phyloP scores from a whole-genome alignment of 495 filamentous ascomycete species.

The Penicillium angulare region DNA sequence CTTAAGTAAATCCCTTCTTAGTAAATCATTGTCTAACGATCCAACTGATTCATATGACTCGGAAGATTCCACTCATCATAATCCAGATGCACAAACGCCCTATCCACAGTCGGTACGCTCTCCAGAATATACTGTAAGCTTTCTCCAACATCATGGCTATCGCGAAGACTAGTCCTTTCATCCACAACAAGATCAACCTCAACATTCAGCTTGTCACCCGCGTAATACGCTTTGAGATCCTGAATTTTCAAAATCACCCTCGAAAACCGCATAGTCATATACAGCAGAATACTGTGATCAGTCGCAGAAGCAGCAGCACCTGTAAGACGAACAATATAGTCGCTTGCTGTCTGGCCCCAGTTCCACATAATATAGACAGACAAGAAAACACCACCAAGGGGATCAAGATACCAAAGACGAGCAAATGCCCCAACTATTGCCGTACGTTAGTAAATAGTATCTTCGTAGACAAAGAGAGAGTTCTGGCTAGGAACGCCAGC shows the following conservation, averaged over 20 bases:
- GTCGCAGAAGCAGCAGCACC: conserved; percentile 77
- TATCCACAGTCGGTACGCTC: conserved; percentile 73
- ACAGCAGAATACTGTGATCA: conserved; percentile 82
- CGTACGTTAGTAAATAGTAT: too few species aligned
- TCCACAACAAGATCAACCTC: conserved; percentile 84
- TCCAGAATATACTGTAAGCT: conserved; percentile 88
- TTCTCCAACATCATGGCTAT: conserved; percentile 88
- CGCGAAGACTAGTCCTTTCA: conserved; percentile 70
- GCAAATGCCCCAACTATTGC: conserved; percentile 73
- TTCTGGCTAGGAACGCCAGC: background rate
- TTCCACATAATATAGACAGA: conserved; percentile 81
- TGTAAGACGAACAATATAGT: conserved; percentile 80
- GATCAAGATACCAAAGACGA: conserved; percentile 82
- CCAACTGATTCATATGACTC: conserved; percentile 74
- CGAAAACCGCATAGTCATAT: conserved; percentile 92
- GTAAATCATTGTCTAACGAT: conserved; percentile 6
- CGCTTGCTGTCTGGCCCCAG: conserved; percentile 72
- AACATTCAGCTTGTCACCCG: conserved; percentile 85
- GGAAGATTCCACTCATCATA: conserved; percentile 80
- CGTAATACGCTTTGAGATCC: conserved; percentile 83
- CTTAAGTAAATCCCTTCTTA: background rate
- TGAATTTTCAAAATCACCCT: conserved; percentile 86
- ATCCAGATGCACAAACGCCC: conserved; percentile 76
- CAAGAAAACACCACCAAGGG: conserved; percentile 77
- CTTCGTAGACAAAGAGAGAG: too few species aligned